Evolutionary conservation across 805 yeast species (phyloP).

Genomic region (Hanseniaspora jakobsenii): DNA sequence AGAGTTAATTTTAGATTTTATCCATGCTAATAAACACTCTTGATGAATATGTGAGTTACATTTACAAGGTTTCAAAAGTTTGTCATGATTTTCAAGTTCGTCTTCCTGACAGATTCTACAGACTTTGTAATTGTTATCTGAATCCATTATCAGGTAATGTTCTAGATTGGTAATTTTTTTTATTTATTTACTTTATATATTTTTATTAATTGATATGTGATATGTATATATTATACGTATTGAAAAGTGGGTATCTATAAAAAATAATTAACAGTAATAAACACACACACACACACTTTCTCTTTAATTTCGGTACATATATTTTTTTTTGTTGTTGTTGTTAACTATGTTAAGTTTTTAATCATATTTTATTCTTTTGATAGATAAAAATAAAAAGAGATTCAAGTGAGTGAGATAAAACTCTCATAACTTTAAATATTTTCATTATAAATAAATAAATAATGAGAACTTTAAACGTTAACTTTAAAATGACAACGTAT

Average conservation of each 20-base stretch:
- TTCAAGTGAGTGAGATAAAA: neutral
- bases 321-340: too few species aligned
- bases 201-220: too few species aligned
- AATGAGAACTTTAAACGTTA: neutral
- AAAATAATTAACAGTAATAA: too few species aligned
- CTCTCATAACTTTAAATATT: neutral
- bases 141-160: too few species aligned
- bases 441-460: neutral
- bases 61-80: constrained; percentile 8
- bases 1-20: constrained; percentile 5
- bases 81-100: constrained; percentile 1
- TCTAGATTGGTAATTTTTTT: too few species aligned
- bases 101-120: constrained; percentile 15
- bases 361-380: neutral
- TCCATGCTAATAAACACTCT: constrained; percentile 9
- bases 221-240: too few species aligned
- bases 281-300: too few species aligned
- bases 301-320: too few species aligned
- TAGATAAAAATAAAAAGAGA: neutral
- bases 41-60: constrained; percentile 12
- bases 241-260: too few species aligned
- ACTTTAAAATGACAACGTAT: neutral
- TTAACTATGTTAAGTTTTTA: too few species aligned
- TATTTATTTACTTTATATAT: too few species aligned
- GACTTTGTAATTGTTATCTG: too few species aligned